Percentiles rank a stretch among this genome's conserved stretches.
phyloP scores from a whole-genome alignment of 163 green algal genomes.

The Scenedesmus sp. region DNA sequence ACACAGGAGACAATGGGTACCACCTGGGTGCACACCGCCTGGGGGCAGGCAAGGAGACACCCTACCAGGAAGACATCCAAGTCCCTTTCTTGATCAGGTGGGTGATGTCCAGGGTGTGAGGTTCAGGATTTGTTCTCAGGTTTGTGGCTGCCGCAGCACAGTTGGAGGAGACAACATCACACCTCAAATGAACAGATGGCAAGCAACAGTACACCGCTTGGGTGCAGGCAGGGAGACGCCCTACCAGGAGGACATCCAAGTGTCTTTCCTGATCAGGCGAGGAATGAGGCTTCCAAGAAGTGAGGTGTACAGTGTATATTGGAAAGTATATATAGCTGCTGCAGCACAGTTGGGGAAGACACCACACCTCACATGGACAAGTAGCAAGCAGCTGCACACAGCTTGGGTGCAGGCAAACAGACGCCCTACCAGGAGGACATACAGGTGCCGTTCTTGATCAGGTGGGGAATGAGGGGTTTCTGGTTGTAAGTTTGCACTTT shows the following conservation, averaged over 20 bases:
- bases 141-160: no score
- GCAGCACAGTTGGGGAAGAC: no score
- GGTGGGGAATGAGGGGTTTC: not conserved
- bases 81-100: slow-evolving; percentile 60
- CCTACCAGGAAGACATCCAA: slow-evolving; percentile 59
- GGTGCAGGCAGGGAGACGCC: slow-evolving; percentile 54
- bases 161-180: no score
- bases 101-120: not conserved
- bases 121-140: no score
- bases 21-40: slow-evolving; percentile 38
- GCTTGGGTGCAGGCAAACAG: slow-evolving; percentile 52
- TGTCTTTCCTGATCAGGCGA: slow-evolving; percentile 58
- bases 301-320: no score
- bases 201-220: slow-evolving; percentile 26
- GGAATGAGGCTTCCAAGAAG: not conserved
- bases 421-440: slow-evolving; percentile 61
- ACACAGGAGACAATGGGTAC: slow-evolving; percentile 56
- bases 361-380: no score
- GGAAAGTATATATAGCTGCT: no score
- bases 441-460: slow-evolving; percentile 62
- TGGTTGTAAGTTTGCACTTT: no score
- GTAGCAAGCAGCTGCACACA: slow-evolving; percentile 25
- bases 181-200: slow-evolving; percentile 31
- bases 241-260: slow-evolving; percentile 59
- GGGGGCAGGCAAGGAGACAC: slow-evolving; percentile 54